phyloP scores from a whole-genome alignment of 148 eudicot genomes.

The Suaeda aralocaspica region DNA sequence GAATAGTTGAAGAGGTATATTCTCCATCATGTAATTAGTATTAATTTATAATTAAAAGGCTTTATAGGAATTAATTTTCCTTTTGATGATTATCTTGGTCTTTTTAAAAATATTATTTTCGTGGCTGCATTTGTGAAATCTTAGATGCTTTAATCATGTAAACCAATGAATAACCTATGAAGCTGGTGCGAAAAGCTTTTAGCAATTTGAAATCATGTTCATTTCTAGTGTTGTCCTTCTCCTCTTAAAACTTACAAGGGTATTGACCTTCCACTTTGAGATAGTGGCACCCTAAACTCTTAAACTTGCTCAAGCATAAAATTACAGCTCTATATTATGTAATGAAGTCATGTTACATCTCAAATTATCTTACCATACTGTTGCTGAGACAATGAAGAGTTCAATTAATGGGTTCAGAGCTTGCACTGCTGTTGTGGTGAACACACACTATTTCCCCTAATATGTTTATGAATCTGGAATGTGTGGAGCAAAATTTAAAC shows the following conservation, averaged over 20 bases:
- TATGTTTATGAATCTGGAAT: no score
- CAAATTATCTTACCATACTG: not conserved
- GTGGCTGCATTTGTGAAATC: not conserved
- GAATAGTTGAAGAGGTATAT: conserved; percentile 95
- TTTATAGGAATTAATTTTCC: no score
- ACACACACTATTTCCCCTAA: not conserved
- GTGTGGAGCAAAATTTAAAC: no score
- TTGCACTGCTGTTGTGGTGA: no score
- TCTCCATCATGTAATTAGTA: conserved; percentile 11
- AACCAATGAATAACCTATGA: not conserved
- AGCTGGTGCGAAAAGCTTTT: not conserved
- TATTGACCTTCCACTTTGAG: not conserved
- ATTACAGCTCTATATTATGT: not conserved
- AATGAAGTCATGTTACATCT: not conserved
- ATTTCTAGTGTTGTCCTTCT: not conserved
- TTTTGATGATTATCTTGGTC: not conserved
- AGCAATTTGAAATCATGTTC: conserved; percentile 1
- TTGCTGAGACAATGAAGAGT: no score
- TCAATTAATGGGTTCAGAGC: not conserved
- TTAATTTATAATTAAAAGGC: no score
- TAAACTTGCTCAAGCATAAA: not conserved
- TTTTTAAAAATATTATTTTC: not conserved
- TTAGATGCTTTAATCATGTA: not conserved
- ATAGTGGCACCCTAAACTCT: conserved; percentile 2
- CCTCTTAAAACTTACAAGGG: not conserved